Evolutionary conservation across 2,329 filamentous ascomycete genomes (phyloP).

Genomic region (Juglanconis oblonga): DNA sequence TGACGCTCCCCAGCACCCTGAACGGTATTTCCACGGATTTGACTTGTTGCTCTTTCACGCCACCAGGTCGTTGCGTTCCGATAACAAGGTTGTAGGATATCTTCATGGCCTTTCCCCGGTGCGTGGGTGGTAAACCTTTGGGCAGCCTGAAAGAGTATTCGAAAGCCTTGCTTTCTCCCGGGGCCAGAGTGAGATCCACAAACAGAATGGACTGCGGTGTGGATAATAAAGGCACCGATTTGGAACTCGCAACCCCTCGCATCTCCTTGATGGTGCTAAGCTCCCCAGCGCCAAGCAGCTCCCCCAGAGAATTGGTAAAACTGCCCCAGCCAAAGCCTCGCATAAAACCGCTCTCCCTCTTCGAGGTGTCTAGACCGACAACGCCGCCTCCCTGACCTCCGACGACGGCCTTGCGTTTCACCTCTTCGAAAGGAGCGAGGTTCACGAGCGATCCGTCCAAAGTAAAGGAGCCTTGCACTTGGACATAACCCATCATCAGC

Average conservation of each 20-base stretch:
- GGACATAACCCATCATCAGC: slow-evolving; percentile 97
- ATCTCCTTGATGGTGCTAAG: slow-evolving; percentile 95
- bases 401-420: slow-evolving; percentile 90
- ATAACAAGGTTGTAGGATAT: slow-evolving; percentile 88
- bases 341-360: slow-evolving; percentile 75
- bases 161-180: slow-evolving; percentile 84
- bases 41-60: slow-evolving; percentile 75
- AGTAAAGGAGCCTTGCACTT: slow-evolving; percentile 87
- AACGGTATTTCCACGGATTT: slow-evolving; percentile 92
- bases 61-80: slow-evolving; percentile 82
- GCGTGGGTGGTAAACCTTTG: slow-evolving; percentile 82
- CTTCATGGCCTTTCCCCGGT: slow-evolving; percentile 91
- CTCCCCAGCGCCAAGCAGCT: slow-evolving; percentile 80
- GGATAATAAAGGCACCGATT: slow-evolving; percentile 85
- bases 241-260: slow-evolving; percentile 81
- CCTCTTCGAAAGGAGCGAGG: slow-evolving; percentile 86
- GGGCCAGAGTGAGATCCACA: slow-evolving; percentile 82
- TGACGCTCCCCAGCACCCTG: slow-evolving; percentile 88
- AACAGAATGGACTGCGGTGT: slow-evolving; percentile 96
- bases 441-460: slow-evolving; percentile 90
- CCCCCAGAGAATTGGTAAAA: slow-evolving; percentile 82
- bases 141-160: slow-evolving; percentile 86
- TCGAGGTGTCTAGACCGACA: slow-evolving; percentile 71
- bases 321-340: slow-evolving; percentile 84
- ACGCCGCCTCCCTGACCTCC: slow-evolving; percentile 85